phyloP scores from a whole-genome alignment of 148 eudicot genomes.

The Silene conica region DNA sequence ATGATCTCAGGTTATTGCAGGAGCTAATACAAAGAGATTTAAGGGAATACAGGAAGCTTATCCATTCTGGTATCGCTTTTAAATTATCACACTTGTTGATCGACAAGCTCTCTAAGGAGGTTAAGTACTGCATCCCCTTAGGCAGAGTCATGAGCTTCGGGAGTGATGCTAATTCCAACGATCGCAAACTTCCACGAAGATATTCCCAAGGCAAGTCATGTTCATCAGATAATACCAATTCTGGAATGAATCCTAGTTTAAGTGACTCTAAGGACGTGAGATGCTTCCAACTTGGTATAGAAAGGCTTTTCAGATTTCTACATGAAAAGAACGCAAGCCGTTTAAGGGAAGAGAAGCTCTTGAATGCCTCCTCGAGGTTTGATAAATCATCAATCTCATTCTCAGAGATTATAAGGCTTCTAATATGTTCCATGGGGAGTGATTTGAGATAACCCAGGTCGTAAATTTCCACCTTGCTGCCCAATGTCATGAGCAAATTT shows the following conservation, averaged over 20 bases:
- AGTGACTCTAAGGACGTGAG: conserved; percentile 18
- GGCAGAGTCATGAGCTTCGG: background rate
- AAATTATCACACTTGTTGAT: background rate
- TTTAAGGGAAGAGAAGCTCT: conserved; percentile 7
- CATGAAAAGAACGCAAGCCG: background rate
- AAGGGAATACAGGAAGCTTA: conserved; percentile 14
- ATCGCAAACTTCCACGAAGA: conserved; percentile 5
- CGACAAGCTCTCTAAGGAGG: conserved; percentile 4
- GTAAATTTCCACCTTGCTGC: background rate
- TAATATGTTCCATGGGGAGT: background rate
- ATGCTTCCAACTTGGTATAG: conserved; percentile 15
- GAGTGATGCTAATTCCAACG: background rate
- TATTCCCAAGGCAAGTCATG: conserved; percentile 9
- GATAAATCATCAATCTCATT: conserved; percentile 2
- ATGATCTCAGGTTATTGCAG: conserved; percentile 2
- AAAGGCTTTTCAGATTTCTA: conserved; percentile 7
- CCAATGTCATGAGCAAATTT: background rate
- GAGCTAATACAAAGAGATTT: background rate
- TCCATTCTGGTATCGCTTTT: conserved; percentile 22
- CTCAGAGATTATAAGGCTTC: background rate
- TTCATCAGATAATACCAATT: background rate
- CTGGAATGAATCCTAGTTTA: background rate
- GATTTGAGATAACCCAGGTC: conserved; percentile 8
- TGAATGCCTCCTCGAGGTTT: background rate
- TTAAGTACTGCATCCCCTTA: conserved; percentile 10